Conservation (phyloP, 306 rosid species). For the Quercus berberidifolia region DNA sequence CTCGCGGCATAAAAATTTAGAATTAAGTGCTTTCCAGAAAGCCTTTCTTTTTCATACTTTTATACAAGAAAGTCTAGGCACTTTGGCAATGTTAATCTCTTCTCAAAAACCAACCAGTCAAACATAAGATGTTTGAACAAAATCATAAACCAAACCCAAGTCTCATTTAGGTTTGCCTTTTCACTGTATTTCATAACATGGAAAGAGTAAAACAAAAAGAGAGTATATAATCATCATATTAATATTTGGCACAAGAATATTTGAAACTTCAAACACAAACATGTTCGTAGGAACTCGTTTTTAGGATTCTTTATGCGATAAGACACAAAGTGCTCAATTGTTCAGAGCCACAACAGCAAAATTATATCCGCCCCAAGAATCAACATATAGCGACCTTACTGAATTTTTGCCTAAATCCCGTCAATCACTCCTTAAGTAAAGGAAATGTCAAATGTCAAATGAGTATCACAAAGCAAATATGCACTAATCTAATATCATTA, state of each 20-base stretch:
- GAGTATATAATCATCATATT: background rate
- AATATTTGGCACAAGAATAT: background rate
- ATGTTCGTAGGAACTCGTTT: background rate
- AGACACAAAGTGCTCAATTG: background rate
- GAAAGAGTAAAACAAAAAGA: background rate
- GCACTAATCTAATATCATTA: background rate
- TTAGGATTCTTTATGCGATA: background rate
- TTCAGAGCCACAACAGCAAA: background rate
- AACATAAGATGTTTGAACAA: background rate
- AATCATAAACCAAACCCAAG: background rate
- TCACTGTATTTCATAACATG: background rate
- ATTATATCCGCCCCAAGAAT: constrained; percentile 1
- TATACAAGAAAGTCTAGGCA: background rate
- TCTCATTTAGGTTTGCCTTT: background rate
- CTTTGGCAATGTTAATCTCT: background rate
- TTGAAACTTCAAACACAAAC: background rate
- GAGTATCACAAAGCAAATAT: background rate
- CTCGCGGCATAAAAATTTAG: constrained; percentile 4
- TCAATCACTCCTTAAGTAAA: background rate
- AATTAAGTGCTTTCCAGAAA: background rate
- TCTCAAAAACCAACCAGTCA: background rate
- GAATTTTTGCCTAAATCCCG: constrained; percentile 1
- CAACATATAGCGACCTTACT: background rate
- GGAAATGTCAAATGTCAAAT: background rate
- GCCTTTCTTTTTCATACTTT: background rate